These are phyloP conservation scores for Geranomyces michiganensis DNA, from an alignment of 192 early-diverging fungal species.

Conservation along the genomic window DNA sequence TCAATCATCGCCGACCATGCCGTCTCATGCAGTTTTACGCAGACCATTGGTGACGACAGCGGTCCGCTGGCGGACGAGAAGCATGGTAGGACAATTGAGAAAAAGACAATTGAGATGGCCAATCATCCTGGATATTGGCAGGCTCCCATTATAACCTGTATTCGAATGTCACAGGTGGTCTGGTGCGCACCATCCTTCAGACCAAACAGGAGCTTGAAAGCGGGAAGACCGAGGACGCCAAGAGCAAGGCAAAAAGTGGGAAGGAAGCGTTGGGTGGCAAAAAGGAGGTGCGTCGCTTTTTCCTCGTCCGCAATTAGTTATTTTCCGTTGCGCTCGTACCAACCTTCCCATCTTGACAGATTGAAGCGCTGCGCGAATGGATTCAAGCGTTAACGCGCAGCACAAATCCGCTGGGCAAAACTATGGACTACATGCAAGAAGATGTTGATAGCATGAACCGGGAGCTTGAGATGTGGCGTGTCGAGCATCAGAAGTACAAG, in stretches of 20 bases:
- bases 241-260: constrained; percentile 32
- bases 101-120: too few species aligned
- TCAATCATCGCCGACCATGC: background rate
- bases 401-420: constrained; percentile 61
- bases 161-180: constrained; percentile 42
- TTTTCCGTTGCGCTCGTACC: too few species aligned
- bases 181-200: constrained; percentile 56
- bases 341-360: constrained; percentile 25
- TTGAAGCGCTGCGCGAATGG: constrained; percentile 48
- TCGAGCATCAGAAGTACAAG: constrained; percentile 45
- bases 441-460: constrained; percentile 65
- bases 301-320: background rate
- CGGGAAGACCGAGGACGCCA: constrained; percentile 19
- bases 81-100: constrained; percentile 43
- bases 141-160: too few species aligned
- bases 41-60: background rate
- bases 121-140: too few species aligned
- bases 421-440: constrained; percentile 63
- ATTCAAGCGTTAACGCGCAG: constrained; percentile 55
- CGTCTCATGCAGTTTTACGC: too few species aligned
- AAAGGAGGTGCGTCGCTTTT: constrained; percentile 44
- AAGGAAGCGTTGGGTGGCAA: constrained; percentile 48
- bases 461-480: constrained; percentile 57
- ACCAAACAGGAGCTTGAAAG: constrained; percentile 50
- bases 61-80: constrained; percentile 38